A percentile compares a stretch with the other conserved stretches of the same genome.
phyloP scores from a whole-genome alignment of 139 green algal species.

The Medakamo hakoo region DNA sequence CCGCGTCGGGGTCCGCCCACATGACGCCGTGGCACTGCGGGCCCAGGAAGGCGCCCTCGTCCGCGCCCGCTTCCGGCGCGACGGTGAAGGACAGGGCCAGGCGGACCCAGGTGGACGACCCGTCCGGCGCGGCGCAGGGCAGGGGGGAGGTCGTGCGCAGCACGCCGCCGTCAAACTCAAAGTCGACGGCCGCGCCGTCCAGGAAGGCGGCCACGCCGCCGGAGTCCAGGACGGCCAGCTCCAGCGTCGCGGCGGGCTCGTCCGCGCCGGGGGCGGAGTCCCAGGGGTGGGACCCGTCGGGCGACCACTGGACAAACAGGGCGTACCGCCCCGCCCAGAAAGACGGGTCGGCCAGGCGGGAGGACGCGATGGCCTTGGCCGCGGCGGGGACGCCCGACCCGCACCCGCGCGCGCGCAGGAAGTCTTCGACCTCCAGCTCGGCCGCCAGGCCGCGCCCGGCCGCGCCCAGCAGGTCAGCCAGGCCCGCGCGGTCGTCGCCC shows the following conservation, averaged over 20 bases:
- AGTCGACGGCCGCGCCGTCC: background rate
- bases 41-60: conserved; percentile 1
- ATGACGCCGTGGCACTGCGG: conserved; percentile 6
- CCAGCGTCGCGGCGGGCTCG: conserved; percentile 3
- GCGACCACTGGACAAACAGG: conserved; percentile 8
- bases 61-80: conserved; percentile 31
- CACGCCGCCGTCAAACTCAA: background rate
- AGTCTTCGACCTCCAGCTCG: background rate
- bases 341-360: background rate
- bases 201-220: background rate
- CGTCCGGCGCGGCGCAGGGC: background rate
- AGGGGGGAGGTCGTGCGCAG: background rate
- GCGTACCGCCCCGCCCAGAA: conserved; percentile 3
- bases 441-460: background rate
- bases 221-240: background rate
- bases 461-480: background rate
- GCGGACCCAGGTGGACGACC: background rate
- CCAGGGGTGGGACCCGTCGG: conserved; percentile 5
- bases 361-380: background rate
- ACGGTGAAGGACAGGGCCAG: conserved; percentile 23
- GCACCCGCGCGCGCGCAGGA: background rate
- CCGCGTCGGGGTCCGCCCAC: background rate
- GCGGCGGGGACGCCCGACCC: background rate
- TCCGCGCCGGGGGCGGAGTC: background rate
- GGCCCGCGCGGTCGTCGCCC: no score